Base-by-base conservation (phyloP, 2,329 filamentous ascomycete species). In the Pestalotiopsis sp. region DNA sequence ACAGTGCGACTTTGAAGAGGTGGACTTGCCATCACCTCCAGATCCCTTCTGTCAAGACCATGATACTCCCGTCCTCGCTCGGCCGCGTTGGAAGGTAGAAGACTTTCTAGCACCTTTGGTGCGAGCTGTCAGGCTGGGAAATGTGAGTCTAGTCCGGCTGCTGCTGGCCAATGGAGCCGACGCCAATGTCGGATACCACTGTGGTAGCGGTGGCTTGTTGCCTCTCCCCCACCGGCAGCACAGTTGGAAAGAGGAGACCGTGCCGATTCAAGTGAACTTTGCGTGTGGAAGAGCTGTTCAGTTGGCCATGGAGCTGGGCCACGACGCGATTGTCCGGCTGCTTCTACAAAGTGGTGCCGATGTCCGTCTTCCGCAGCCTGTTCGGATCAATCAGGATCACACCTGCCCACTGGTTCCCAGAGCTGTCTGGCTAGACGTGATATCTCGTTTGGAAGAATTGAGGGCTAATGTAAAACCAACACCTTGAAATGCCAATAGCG, bases 231-330 rank as follows among this genome's bases (percentile, higher is more conserved):
- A 11, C 6, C 58, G 58, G 31, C 27, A 14, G 23, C 23, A 61
- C 7, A 11, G 13, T 61, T 61, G 58, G 58, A 38, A 38, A 36
- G 36, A 38, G 13, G 38, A 17, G 1, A 45, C 63, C 1, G 64
- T 12, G 7, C 63, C 67, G 2, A 68, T 31, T 9, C 59, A 17
- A 7, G n/a, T 58, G 31, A 45, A 62, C 27, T 66, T 59, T 41
- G 65, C 62, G 11, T 61, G 64, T 39, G 64, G 57, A 13, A 23
- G 57, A 27, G 52, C 57, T 5, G 36, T 41, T 7, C 56, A 67
- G 65, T 45, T 67, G 65, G 65, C 57, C 13, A 67, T 61, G 57
- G 65, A 67, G 57, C 57, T 67, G 20, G 65, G 56, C n/a, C 65
- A 61, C 65, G 56, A 27, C 57, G 65, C 38, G 17, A 67, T 67